Evolutionary conservation across 345 rosid genomes (phyloP), one percentile per base, ranked within the genome.

Genomic region (Citrus reticulata): DNA sequence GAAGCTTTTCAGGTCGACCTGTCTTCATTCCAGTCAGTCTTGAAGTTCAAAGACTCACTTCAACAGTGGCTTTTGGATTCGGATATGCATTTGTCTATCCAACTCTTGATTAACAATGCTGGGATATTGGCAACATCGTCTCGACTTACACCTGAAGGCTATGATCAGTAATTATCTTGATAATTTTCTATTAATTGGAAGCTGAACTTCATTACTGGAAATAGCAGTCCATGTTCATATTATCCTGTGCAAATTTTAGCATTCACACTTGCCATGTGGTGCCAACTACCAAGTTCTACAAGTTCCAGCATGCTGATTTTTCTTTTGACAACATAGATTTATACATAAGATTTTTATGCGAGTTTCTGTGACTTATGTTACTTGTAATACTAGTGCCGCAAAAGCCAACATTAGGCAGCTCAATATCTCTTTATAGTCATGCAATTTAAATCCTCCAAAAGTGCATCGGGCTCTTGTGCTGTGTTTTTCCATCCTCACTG

Each of bases 21-120:
- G 25, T 87, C 93, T 27, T 90, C 94, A 58, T 90, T 91, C 74
- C 87, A 75, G 54, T 96, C 97, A 30, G 87, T 96, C 82, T 73
- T 78, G 59, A 85, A 89, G 80, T 94, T 94, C 76, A 90, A 73
- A 83, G 77, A 74, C 62, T 92, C 91, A 32, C 86, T 96, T 78
- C 84, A 92, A 84, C 85, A 86, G 73, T 95, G 99, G 99, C 90
- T 95, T 58, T 73, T 55, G 78, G 93, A 89, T 49, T 91, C 95
- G 20, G 74, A 85, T 68, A 78, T 95, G 92, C 98, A 93, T 86
- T 77, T 81, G 72, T 93, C 98, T 0, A 63, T 95, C 84, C 99
- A 95, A 78, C 89, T 95, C 10, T 84, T 95, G 86, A 87, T 95
- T 54, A 95, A 95, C 84, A 91, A 95, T 80, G 99, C 99, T 82